Conservation (phyloP, 2,329 filamentous ascomycete species). For the Anthostomella pinea region DNA sequence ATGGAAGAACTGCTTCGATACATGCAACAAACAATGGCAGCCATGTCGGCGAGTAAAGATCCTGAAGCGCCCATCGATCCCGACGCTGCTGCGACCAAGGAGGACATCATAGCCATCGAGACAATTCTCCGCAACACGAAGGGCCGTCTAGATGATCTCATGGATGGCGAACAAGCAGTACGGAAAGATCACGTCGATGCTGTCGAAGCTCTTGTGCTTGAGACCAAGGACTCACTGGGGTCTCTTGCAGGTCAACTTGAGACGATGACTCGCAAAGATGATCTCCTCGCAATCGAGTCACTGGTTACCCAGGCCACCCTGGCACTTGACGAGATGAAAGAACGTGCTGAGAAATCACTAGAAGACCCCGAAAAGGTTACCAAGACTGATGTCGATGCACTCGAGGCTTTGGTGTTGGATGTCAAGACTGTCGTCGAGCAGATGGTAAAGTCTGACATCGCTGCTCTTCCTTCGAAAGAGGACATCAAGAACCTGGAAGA, state of each 20-base stretch:
- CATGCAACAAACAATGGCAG: conserved; percentile 37
- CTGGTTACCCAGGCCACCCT: conserved; percentile 75
- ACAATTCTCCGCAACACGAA: conserved; percentile 89
- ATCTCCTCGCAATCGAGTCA: conserved; percentile 72
- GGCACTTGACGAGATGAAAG: conserved; percentile 72
- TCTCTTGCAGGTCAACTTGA: conserved; percentile 66
- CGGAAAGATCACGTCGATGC: conserved; percentile 63
- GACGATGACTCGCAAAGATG: conserved; percentile 71
- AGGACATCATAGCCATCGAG: conserved; percentile 88
- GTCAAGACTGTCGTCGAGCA: conserved; percentile 77
- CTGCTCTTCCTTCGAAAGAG: conserved; percentile 69
- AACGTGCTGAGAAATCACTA: conserved; percentile 49
- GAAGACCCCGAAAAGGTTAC: conserved; percentile 65
- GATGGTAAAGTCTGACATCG: conserved; percentile 67
- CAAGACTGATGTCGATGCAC: conserved; percentile 78
- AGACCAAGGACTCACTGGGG: conserved; percentile 71
- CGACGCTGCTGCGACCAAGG: conserved; percentile 62
- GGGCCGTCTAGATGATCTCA: conserved; percentile 74
- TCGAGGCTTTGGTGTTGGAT: conserved; percentile 80
- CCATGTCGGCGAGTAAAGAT: conserved; percentile 27
- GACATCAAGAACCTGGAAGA: conserved; percentile 70
- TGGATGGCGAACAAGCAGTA: conserved; percentile 70
- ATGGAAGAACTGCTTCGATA: conserved; percentile 48
- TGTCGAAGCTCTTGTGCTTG: conserved; percentile 64
- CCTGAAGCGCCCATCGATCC: conserved; percentile 23